phyloP scores from a whole-genome alignment of 306 rosid species.

The Parietaria judaica region DNA sequence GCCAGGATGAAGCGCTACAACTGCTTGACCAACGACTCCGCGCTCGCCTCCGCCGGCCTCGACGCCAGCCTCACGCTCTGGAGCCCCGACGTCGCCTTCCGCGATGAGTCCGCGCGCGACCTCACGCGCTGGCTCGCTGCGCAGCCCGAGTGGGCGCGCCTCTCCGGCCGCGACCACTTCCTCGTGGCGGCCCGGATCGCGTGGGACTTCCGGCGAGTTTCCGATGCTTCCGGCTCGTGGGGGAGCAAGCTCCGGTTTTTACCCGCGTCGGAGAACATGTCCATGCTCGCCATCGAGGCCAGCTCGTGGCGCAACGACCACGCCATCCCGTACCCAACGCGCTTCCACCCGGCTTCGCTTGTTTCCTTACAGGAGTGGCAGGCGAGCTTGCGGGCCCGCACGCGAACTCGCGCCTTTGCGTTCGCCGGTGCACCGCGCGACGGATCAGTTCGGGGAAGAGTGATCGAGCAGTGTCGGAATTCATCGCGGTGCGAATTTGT shows the following conservation, averaged over 20 bases:
- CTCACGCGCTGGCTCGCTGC: slow-evolving; percentile 39
- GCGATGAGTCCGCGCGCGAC: slow-evolving; percentile 55
- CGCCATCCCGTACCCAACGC: slow-evolving; percentile 80
- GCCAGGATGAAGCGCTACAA: slow-evolving; percentile 48
- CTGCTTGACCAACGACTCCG: slow-evolving; percentile 61
- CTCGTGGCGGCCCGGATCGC: slow-evolving; percentile 74
- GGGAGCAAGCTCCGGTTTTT: slow-evolving; percentile 73
- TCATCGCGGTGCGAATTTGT: slow-evolving; percentile 46
- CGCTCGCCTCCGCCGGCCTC: slow-evolving; percentile 78
- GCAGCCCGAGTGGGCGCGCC: slow-evolving; percentile 50
- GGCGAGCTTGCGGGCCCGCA: slow-evolving; percentile 28
- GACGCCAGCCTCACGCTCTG: slow-evolving; percentile 65
- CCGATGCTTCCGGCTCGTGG: slow-evolving; percentile 52
- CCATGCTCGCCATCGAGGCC: slow-evolving; percentile 75
- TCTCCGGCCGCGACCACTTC: slow-evolving; percentile 91
- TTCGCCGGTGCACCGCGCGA: slow-evolving; percentile 72
- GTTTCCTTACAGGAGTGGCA: slow-evolving; percentile 46
- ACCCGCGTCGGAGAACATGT: slow-evolving; percentile 69
- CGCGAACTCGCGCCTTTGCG: slow-evolving; percentile 46
- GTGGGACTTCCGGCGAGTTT: slow-evolving; percentile 83
- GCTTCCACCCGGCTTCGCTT: slow-evolving; percentile 51
- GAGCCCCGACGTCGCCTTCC: slow-evolving; percentile 41
- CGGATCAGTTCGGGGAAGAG: slow-evolving; percentile 45
- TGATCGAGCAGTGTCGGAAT: slow-evolving; percentile 53
- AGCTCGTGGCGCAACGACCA: slow-evolving; percentile 85